These are phyloP conservation scores for Gnomoniopsis smithogilvyi DNA, from an alignment of 2,329 filamentous ascomycete genomes.

Conservation along the genomic window DNA sequence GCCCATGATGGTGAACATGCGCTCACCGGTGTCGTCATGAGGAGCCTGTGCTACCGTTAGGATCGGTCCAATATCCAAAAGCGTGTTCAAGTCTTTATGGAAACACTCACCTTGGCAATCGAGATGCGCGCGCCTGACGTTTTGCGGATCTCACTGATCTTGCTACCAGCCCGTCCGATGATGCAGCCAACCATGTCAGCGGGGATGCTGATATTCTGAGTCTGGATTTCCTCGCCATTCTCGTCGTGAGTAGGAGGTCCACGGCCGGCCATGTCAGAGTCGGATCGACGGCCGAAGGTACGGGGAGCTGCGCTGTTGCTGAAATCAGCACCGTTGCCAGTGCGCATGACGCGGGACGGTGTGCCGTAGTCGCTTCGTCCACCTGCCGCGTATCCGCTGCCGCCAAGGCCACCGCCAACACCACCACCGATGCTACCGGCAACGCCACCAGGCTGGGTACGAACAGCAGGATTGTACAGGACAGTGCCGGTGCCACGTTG, in stretches of 20 bases:
- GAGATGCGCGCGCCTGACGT: conserved; percentile 95
- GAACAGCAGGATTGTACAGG: conserved; percentile 93
- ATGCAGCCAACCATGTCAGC: conserved; percentile 99
- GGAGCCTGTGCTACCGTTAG: conserved; percentile 55
- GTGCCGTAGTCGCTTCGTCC: conserved; percentile 55
- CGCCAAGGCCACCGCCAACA: conserved; percentile 30
- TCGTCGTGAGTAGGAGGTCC: conserved; percentile 88
- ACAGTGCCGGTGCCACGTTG: conserved; percentile 96
- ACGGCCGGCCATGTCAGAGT: conserved; percentile 75
- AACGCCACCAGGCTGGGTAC: conserved; percentile 67
- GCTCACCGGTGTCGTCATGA: conserved; percentile 95
- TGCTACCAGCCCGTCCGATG: conserved; percentile 90
- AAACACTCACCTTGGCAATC: conserved; percentile 72
- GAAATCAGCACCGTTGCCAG: conserved; percentile 96
- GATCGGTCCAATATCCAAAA: not conserved
- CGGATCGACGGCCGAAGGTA: conserved; percentile 73
- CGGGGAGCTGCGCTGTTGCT: conserved; percentile 69
- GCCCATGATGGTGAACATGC: conserved; percentile 99
- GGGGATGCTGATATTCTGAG: conserved; percentile 98
- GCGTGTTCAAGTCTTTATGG: not conserved
- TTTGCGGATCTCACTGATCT: conserved; percentile 99
- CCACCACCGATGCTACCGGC: conserved; percentile 27
- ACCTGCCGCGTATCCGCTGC: conserved; percentile 43
- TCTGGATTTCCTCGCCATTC: conserved; percentile 96
- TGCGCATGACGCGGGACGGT: conserved; percentile 79